Conservation (phyloP, 306 rosid genomes). For the Amphicarpaea edgeworthii region DNA sequence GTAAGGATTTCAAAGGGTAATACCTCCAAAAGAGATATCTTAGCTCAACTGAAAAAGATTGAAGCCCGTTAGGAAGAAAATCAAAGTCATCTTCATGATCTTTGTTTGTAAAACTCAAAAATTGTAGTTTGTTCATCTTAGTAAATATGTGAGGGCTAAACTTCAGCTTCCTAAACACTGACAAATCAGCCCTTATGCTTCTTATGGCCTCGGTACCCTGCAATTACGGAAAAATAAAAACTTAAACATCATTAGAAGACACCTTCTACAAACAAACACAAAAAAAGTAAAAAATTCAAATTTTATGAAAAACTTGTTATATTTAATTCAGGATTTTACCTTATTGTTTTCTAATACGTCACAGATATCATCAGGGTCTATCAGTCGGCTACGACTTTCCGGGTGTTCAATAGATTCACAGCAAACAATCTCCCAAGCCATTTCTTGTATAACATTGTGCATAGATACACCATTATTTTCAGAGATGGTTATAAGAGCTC, state of each 20-base stretch:
- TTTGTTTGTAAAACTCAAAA: neutral
- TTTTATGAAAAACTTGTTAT: neutral
- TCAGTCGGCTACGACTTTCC: neutral
- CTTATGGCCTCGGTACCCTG: constrained; percentile 9
- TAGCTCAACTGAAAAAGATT: constrained; percentile 8
- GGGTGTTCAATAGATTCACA: constrained; percentile 24
- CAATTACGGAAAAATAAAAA: no score
- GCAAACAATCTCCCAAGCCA: constrained; percentile 38
- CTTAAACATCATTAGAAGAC: neutral
- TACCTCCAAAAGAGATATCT: constrained; percentile 25
- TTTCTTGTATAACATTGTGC: constrained; percentile 43
- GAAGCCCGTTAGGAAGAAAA: constrained; percentile 27
- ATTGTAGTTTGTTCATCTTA: constrained; percentile 7
- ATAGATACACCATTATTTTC: constrained; percentile 1
- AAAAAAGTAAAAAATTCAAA: neutral
- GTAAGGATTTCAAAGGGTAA: constrained; percentile 40
- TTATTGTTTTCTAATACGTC: neutral
- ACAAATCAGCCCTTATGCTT: neutral
- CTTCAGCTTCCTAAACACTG: neutral
- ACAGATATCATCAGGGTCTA: constrained; percentile 31
- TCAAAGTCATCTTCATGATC: neutral
- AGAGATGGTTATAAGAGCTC: constrained; percentile 30
- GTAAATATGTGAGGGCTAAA: constrained; percentile 12
- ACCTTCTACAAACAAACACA: no score
- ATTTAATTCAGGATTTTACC: neutral